Base-by-base conservation (phyloP, 1,284 basidiomycete species). In the Exobasidium rhododendri region DNA sequence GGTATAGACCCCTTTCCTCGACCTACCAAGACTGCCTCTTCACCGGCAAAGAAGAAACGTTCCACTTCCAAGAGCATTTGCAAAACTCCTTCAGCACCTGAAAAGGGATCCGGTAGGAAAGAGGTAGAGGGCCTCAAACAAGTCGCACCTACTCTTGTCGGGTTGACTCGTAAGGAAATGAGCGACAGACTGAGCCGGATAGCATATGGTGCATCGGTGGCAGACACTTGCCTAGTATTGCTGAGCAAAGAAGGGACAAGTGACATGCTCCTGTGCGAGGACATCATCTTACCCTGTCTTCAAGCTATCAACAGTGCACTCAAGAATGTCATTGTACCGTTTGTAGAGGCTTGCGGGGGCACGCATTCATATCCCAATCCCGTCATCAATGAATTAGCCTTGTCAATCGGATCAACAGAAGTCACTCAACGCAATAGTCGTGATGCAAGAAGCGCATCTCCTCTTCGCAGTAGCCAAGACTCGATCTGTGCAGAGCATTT, bases 221-320 rank as follows among this genome's bases (percentile, higher is more conserved):
- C 90, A 0, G 89, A 93, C 71, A 91, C 90, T 69, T 88, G 86
- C 65, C 84, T 96, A 61, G 85, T 87, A 0, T 80, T 94, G 5
- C 83, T 96, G 14, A 85, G 86, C 0, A 87, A 87, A 35, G 89
- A 92, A 66, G 84, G 88, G 28, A 81, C 94, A 52, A 86, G 89
- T 2, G 73, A 74, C 91, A 89, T 82, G 91, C 32, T 94, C 90
- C 59, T 72, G 77, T 94, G 93, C 0, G 94, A 97, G 77, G 94
- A 97, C 77, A 83, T 93, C 13, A 88, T 97, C 61, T 87, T 87
- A 0, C 82, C 85, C 0, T 92, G 91, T 75, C 83, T 97, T 6
- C 83, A 82, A 43, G 83, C 87, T 0, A 83, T 92, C 66, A 93
- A 94, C 77, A 88, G 88, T 62, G 87, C 89, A 63, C 85, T 97